Base-by-base conservation (phyloP, 2,329 filamentous ascomycete genomes). In the Exophiala oligosperma region DNA sequence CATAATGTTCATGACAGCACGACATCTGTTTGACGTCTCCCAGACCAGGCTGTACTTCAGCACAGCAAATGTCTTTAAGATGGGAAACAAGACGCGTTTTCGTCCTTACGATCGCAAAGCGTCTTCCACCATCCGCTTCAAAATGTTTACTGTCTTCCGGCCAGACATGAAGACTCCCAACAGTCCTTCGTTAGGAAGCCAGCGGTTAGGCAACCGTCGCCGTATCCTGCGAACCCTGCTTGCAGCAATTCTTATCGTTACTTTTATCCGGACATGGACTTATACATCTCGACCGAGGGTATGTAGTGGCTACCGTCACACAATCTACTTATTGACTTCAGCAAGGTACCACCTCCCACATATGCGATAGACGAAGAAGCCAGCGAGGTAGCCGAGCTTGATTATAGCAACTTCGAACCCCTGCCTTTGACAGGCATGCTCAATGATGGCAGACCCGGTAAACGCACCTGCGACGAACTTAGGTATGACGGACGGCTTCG, bases 391-490 rank as follows among this genome's bases (percentile, higher is more conserved):
- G 40, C 40, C 5, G 40, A 43, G 21, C 21, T 17, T 11, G 40
- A 43, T 7, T 43, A 43, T 23, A 43, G 21, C 21, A 11, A 43
- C 17, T 55, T 58, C 46, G 32, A 53, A 21, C 29, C 41, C 5
- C 24, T 58, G 17, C 47, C 56, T 2, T 46, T 59, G 23, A 52
- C 57, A 37, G 57, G 57, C 32, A 56, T 59, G 21, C 37, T 52
- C 26, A 59, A 56, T 41, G 48, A 49, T 29, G 57, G 57, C 24
- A 40, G 40, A 23, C 37, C 53, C 4, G 32, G 49, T 12, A 41
- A 29, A 29, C 52, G 53, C 11, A 40, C 47, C 9, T 64, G 62
- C 40, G 54, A 63, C 11, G 51, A 50, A 9, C 24, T 57, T 7
- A 60, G 49, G 43, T 52, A 55, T 8, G 49, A 49, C 12, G 54